These are phyloP conservation scores for Salix caprea DNA, from an alignment of 345 rosid species.

Conservation along the genomic window DNA sequence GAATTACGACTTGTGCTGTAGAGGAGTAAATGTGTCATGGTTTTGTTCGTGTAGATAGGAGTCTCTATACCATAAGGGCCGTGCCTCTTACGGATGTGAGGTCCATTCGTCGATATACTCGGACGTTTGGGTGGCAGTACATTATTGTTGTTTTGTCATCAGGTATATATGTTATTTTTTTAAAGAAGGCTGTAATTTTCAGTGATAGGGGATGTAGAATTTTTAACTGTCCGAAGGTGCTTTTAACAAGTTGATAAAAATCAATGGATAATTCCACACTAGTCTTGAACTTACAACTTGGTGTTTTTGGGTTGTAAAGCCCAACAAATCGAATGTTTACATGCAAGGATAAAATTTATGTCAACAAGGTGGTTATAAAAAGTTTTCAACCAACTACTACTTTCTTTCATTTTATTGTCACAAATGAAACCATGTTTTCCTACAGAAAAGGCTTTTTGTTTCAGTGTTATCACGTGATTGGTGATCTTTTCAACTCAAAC, in stretches of 20 bases:
- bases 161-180: conserved; percentile 38
- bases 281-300: no score
- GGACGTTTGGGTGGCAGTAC: conserved; percentile 96
- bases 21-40: background rate
- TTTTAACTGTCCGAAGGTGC: background rate
- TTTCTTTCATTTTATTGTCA: no score
- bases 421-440: no score
- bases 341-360: no score
- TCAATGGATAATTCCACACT: background rate
- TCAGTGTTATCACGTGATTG: no score
- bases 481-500: no score
- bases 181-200: background rate
- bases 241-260: background rate
- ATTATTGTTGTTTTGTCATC: conserved; percentile 81
- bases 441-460: no score
- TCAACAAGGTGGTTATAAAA: no score
- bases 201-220: background rate
- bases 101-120: conserved; percentile 80
- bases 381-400: no score
- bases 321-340: no score
- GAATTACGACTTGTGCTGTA: background rate
- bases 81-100: conserved; percentile 75
- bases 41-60: conserved; percentile 54
- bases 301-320: no score
- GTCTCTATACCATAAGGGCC: conserved; percentile 77